phyloP scores from a whole-genome alignment of 1,284 basidiomycete genomes.

The Fomitopsis betulina region DNA sequence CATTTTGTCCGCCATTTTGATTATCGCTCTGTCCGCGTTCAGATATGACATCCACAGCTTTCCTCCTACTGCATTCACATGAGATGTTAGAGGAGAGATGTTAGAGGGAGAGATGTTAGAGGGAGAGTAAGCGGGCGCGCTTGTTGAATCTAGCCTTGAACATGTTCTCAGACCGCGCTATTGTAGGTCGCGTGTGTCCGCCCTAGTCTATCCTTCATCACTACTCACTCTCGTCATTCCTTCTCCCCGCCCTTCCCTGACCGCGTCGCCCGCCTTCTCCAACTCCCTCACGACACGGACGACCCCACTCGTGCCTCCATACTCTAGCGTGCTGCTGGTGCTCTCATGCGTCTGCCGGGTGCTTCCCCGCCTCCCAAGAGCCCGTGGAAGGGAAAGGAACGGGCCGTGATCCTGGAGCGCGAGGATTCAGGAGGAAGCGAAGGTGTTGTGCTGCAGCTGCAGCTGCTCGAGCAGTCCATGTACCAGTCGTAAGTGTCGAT shows the following conservation, averaged over 20 bases:
- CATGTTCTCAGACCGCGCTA: not conserved
- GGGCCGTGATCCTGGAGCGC: not conserved
- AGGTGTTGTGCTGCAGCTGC: constrained; percentile 49
- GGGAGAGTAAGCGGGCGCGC: too few species aligned
- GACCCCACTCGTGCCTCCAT: too few species aligned
- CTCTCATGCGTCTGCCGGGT: not conserved
- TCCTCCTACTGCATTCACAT: too few species aligned
- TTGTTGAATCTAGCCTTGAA: too few species aligned
- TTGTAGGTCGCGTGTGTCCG: not conserved
- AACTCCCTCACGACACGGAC: not conserved
- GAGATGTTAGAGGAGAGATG: too few species aligned
- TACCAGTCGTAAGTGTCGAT: constrained; percentile 44
- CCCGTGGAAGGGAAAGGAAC: constrained; percentile 17
- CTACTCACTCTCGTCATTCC: not conserved
- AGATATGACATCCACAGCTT: too few species aligned
- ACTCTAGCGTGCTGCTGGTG: too few species aligned
- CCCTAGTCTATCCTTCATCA: not conserved
- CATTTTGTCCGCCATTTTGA: too few species aligned
- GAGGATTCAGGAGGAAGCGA: constrained; percentile 37
- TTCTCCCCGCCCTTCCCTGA: not conserved
- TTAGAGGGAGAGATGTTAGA: too few species aligned
- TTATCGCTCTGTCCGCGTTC: too few species aligned
- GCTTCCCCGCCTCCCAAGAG: not conserved
- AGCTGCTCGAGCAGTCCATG: constrained; percentile 43
- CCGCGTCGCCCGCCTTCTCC: not conserved